Evolutionary conservation across 306 rosid genomes (phyloP), one percentile per base, ranked within the genome.

Genomic region (Alnus rubra): DNA sequence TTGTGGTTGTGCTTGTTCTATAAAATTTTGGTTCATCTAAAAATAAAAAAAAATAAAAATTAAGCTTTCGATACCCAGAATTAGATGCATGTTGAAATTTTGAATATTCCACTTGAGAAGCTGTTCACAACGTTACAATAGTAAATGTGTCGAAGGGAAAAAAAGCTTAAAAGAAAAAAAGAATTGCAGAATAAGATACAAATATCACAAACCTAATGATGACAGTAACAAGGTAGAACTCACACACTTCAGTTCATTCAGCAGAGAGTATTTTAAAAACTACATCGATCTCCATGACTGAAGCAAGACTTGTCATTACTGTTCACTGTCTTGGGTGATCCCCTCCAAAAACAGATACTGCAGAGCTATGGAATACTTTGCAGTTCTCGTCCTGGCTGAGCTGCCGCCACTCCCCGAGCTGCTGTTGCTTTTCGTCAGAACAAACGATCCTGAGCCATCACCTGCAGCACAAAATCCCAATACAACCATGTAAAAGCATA

Each of bases 311-410:
- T 10, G 18, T 7, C 11, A 9, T 73, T 71, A 79, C 58, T 4
- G 60, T 70, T 73, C 82, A 49, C 42, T 70, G 68, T 81, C 90
- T 78, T 87, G 82, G 4, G 80, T 71, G 60, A 87, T 86, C 75
- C 84, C 90, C 73, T 86, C 90, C 63, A 88, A 83, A 70, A 84
- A 75, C 67, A 94, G 89, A 74, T 82, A 84, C 71, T 92, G 98
- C 80, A 92, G 97, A 85, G 97, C 92, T 62, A 91, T 80, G 78
- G 97, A 92, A 77, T 92, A 94, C 75, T 86, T 91, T 5, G 97
- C 97, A 58, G 83, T 85, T 80, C 69, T 85, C 16, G 12, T 74
- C 58, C 15, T 80, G 67, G 23, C 78, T 33, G 87, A 79, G 23
- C 73, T 63, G 59, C 71, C 79, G 59, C 71, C 79, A 49, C 73